phyloP scores from a whole-genome alignment of 2,329 filamentous ascomycete species.

The Epichloe brachyelytri region DNA sequence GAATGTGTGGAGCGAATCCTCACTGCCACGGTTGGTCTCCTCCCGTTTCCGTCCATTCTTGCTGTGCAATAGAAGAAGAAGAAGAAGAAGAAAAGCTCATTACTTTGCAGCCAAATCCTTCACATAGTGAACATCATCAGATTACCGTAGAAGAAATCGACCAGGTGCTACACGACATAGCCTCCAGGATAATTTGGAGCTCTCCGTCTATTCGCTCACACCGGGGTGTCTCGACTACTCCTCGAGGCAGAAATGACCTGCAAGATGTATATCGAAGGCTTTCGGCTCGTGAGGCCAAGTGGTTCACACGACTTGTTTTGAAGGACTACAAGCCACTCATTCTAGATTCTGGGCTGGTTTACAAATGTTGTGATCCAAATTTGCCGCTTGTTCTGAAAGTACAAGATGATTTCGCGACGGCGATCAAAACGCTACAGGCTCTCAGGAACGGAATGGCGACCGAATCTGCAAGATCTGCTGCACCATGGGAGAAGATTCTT shows the following conservation, averaged over 20 bases:
- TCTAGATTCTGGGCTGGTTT: conserved; percentile 42
- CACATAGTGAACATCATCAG: conserved; percentile 15
- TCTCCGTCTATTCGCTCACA: conserved; percentile 43
- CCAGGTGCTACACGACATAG: conserved; percentile 47
- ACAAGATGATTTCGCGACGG: conserved; percentile 52
- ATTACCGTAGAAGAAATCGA: conserved; percentile 67
- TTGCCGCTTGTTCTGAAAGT: conserved; percentile 59
- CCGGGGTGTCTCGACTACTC: conserved; percentile 7
- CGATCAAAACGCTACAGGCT: conserved; percentile 38
- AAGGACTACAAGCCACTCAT: conserved; percentile 60
- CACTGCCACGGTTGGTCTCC: conserved; percentile 37
- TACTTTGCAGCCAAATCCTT: conserved; percentile 30
- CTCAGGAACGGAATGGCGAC: conserved; percentile 11
- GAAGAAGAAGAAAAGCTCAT: not conserved
- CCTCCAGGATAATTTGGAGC: conserved; percentile 58
- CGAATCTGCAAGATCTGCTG: conserved; percentile 6
- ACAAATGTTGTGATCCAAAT: conserved; percentile 52
- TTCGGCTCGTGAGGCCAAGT: conserved; percentile 63
- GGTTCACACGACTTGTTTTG: conserved; percentile 69
- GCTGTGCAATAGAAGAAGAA: not conserved
- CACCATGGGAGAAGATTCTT: conserved; percentile 12
- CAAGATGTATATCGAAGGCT: conserved; percentile 45
- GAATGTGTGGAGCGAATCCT: conserved; percentile 57
- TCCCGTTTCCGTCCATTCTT: not conserved
- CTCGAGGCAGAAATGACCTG: conserved; percentile 31